These are phyloP conservation scores for Meredithiella fracta DNA, from an alignment of 2,329 filamentous ascomycete species.

Conservation along the genomic window DNA sequence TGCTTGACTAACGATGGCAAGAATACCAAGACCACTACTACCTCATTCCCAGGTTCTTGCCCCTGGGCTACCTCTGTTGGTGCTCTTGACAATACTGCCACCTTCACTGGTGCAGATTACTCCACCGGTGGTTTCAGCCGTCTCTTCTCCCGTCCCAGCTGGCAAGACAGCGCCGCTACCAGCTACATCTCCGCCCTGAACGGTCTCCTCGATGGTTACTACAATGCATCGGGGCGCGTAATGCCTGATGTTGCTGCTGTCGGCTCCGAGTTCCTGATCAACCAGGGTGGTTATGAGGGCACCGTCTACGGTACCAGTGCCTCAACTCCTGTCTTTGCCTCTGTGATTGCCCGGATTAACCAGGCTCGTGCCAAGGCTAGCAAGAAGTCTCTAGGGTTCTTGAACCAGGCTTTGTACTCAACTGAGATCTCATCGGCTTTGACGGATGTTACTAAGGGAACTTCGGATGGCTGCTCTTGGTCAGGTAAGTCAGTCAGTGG, in stretches of 20 bases:
- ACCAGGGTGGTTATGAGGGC: conserved; percentile 19
- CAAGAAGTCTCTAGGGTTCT: conserved; percentile 34
- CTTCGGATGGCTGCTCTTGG: conserved; percentile 26
- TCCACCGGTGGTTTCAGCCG: conserved; percentile 37
- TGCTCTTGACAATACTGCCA: conserved; percentile 30
- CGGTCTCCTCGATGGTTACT: conserved; percentile 28
- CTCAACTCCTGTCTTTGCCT: conserved; percentile 36
- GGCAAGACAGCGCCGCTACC: conserved; percentile 28
- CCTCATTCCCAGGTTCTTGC: conserved; percentile 49
- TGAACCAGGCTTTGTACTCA: conserved; percentile 34
- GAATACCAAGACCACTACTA: conserved; percentile 37
- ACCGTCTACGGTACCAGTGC: conserved; percentile 31
- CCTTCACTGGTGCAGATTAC: conserved; percentile 28
- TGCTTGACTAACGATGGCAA: conserved; percentile 44
- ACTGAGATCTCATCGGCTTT: conserved; percentile 22
- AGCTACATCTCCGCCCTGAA: conserved; percentile 27
- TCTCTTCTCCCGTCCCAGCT: conserved; percentile 29
- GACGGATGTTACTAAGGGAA: conserved; percentile 27
- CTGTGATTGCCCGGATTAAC: conserved; percentile 38
- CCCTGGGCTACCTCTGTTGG: conserved; percentile 54
- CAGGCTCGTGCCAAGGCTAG: conserved; percentile 33
- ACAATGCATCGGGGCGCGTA: conserved; percentile 30
- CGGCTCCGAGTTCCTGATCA: conserved; percentile 36
- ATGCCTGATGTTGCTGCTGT: conserved; percentile 38
- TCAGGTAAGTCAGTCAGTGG: conserved; percentile 22